These are phyloP conservation scores for Melocanna baccifera DNA, from an alignment of 176 grass and related monocot species.

Conservation along the genomic window DNA sequence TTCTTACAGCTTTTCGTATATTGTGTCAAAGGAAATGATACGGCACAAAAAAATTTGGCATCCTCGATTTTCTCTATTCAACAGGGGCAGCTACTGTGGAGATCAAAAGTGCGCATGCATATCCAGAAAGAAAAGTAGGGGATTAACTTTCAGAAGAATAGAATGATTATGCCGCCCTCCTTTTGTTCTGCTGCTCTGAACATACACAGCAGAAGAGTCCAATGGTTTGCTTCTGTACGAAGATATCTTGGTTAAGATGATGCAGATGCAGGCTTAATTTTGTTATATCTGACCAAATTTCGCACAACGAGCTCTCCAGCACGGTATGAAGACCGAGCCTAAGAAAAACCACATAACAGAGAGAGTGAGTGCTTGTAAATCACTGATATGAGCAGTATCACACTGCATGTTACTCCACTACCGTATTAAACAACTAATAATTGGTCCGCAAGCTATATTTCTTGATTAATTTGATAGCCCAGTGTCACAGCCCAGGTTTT, in stretches of 20 bases:
- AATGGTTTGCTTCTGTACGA: neutral
- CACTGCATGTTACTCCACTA: neutral
- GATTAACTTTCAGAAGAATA: conserved; percentile 14
- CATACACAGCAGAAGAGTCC: conserved; percentile 11
- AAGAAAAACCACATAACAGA: conserved; percentile 8
- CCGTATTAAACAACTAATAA: neutral
- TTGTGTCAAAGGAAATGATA: conserved; percentile 26
- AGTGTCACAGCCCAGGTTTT: too few relatives aligned
- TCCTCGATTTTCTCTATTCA: neutral
- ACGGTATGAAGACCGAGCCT: conserved; percentile 93
- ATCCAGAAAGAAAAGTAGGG: neutral
- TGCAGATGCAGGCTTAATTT: conserved; percentile 10
- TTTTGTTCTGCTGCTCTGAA: conserved; percentile 15
- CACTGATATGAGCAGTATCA: neutral
- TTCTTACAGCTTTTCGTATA: conserved; percentile 10
- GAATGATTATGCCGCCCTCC: neutral
- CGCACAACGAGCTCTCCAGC: conserved; percentile 91
- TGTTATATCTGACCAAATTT: conserved; percentile 71
- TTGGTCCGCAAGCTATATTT: neutral
- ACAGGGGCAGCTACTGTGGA: neutral
- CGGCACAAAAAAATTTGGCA: neutral
- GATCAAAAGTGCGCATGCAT: neutral
- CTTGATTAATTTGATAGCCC: neutral
- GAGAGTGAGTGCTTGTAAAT: conserved; percentile 7
- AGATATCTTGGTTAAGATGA: conserved; percentile 31